These are phyloP conservation scores for Beauveria scarabaeidicola DNA, from an alignment of 2,329 filamentous ascomycete genomes.

Conservation along the genomic window DNA sequence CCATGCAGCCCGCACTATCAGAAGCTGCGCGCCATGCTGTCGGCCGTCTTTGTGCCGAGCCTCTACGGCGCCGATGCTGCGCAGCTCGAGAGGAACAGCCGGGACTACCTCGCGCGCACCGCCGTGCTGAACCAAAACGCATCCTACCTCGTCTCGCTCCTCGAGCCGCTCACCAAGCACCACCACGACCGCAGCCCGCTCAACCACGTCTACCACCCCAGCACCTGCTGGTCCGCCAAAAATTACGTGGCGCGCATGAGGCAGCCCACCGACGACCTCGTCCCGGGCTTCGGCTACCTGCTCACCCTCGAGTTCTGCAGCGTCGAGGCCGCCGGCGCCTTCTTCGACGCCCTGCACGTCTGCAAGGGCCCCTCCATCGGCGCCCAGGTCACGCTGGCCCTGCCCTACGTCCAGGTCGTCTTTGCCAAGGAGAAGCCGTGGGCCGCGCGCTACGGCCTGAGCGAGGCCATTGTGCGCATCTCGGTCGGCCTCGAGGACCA, in stretches of 20 bases:
- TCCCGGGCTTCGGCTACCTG: slow-evolving; percentile 47
- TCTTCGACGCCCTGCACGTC: slow-evolving; percentile 31
- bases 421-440: slow-evolving; percentile 30
- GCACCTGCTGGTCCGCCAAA: slow-evolving; percentile 17
- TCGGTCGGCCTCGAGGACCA: slow-evolving; percentile 39
- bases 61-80: slow-evolving; percentile 30
- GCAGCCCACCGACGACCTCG: slow-evolving; percentile 32
- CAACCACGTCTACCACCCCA: slow-evolving; percentile 36
- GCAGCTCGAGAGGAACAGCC: slow-evolving; percentile 36
- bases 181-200: slow-evolving; percentile 27
- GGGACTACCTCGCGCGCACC: slow-evolving; percentile 33
- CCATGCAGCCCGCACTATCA: slow-evolving; percentile 34
- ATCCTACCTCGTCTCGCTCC: slow-evolving; percentile 30
- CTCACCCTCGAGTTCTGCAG: slow-evolving; percentile 41
- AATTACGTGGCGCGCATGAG: slow-evolving; percentile 24
- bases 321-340: slow-evolving; percentile 27
- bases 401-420: slow-evolving; percentile 38
- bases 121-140: slow-evolving; percentile 35
- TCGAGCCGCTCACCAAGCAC: slow-evolving; percentile 16
- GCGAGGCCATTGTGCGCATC: slow-evolving; percentile 35
- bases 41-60: slow-evolving; percentile 4
- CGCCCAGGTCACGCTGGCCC: slow-evolving; percentile 40
- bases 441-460: slow-evolving; percentile 30
- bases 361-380: slow-evolving; percentile 43
- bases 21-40: slow-evolving; percentile 24